A percentile compares a stretch with the other conserved stretches of the same genome.
These are phyloP conservation scores for Acanthamoeba royreba DNA, from an alignment of 208 protist genomes.

Conservation along the genomic window DNA sequence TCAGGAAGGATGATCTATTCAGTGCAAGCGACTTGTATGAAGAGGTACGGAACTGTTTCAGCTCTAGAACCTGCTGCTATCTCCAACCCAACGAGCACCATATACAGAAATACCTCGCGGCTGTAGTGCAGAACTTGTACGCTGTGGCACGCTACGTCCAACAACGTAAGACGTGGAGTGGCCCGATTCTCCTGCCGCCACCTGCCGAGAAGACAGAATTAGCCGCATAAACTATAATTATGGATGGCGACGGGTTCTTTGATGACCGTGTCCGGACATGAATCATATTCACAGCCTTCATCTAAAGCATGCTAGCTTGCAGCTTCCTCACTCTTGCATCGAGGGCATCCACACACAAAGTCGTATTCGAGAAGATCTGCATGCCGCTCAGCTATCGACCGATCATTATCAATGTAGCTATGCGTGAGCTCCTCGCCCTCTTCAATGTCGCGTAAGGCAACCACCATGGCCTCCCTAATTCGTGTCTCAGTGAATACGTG, in stretches of 20 bases:
- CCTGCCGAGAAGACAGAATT: not conserved
- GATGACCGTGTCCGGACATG: no score
- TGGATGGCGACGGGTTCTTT: no score
- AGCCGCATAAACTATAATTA: no score
- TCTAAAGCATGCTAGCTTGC: not conserved
- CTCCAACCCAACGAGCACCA: no score
- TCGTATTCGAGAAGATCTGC: not conserved
- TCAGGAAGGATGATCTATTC: not conserved
- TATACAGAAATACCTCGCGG: not conserved
- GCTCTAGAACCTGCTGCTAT: no score
- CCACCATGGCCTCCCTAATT: not conserved
- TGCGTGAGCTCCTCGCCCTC: not conserved
- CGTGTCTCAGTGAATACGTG: no score
- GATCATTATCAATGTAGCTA: not conserved
- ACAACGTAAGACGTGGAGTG: not conserved
- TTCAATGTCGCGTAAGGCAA: not conserved
- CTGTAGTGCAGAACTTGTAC: not conserved
- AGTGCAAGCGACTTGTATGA: not conserved
- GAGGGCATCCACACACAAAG: not conserved
- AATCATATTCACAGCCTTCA: no score
- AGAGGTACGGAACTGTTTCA: not conserved
- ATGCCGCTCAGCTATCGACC: not conserved
- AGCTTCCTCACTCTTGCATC: not conserved
- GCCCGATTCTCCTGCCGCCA: not conserved
- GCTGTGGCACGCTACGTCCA: not conserved